Percentiles rank a stretch among this genome's conserved stretches.
These are phyloP conservation scores for Pseudomassariella vexata DNA, from an alignment of 2,329 filamentous ascomycete genomes.

Conservation along the genomic window DNA sequence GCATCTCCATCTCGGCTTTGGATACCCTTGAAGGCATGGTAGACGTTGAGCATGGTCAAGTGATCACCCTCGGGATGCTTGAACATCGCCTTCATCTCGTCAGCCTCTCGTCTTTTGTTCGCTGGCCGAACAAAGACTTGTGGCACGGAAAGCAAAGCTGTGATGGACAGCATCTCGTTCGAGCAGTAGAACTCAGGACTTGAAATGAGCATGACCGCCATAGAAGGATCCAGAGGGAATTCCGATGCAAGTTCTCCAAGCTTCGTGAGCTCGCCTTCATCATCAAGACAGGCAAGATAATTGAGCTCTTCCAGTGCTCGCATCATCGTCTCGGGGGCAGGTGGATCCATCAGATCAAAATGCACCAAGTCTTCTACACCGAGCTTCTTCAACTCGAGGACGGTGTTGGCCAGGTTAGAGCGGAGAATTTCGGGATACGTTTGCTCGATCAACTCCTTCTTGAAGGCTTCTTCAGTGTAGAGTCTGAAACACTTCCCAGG, in stretches of 20 bases:
- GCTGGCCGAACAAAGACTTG: constrained; percentile 89
- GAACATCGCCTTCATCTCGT: constrained; percentile 96
- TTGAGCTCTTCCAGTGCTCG: constrained; percentile 95
- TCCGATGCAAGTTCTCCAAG: constrained; percentile 86
- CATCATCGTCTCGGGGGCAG: constrained; percentile 97
- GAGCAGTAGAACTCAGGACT: constrained; percentile 98
- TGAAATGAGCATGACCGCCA: constrained; percentile 96
- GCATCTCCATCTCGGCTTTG: constrained; percentile 60
- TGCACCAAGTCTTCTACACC: constrained; percentile 94
- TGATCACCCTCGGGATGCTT: constrained; percentile 92
- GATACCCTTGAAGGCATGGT: constrained; percentile 89
- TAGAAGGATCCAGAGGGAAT: constrained; percentile 87
- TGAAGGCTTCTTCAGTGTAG: constrained; percentile 93
- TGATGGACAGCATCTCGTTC: constrained; percentile 95
- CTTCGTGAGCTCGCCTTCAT: constrained; percentile 86
- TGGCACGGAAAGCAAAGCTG: constrained; percentile 86
- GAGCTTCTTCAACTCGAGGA: constrained; percentile 94
- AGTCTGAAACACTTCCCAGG: constrained; percentile 97
- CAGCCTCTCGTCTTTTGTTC: constrained; percentile 78
- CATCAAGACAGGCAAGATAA: constrained; percentile 92
- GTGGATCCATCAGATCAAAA: constrained; percentile 98
- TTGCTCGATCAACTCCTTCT: constrained; percentile 95
- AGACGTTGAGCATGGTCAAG: constrained; percentile 92
- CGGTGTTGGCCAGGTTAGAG: constrained; percentile 91
- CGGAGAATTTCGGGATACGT: constrained; percentile 94